Evolutionary conservation across 495 filamentous ascomycete genomes (phyloP).

Genomic region (Tricharina praecox): DNA sequence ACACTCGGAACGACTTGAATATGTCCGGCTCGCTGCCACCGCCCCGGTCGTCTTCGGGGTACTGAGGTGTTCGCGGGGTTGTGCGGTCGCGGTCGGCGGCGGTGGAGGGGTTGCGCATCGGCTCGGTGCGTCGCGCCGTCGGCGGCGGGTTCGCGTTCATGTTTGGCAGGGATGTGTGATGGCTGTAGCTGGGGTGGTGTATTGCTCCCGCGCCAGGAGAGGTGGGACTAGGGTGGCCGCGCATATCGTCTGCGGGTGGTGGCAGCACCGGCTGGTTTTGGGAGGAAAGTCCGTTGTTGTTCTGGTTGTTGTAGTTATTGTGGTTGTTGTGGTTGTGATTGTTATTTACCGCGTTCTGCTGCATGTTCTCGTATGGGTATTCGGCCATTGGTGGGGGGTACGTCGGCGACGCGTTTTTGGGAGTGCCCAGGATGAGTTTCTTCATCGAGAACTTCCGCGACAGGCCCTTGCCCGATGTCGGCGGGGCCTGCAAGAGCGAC

Average conservation of each 20-base stretch:
- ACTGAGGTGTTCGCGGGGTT: conserved; percentile 8
- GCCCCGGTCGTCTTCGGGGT: not conserved
- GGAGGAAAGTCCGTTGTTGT: not conserved
- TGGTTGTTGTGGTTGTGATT: not conserved
- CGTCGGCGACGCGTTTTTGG: conserved; percentile 66
- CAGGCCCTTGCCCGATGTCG: conserved; percentile 32
- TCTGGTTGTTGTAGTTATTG: not conserved
- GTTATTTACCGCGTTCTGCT: conserved; percentile 1
- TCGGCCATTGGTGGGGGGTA: conserved; percentile 35
- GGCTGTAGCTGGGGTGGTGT: conserved; percentile 2
- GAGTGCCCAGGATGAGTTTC: conserved; percentile 68
- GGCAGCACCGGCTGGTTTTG: not conserved
- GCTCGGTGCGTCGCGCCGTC: not conserved
- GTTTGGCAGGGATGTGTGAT: conserved; percentile 4
- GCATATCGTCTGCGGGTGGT: conserved; percentile 22
- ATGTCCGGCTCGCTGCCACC: conserved; percentile 42
- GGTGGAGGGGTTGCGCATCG: conserved; percentile 7
- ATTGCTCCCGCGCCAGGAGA: conserved; percentile 28
- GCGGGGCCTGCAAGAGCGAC: conserved; percentile 16
- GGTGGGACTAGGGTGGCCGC: conserved; percentile 29
- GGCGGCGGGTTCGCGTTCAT: not conserved
- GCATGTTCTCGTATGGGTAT: conserved; percentile 7
- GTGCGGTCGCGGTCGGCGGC: conserved; percentile 5
- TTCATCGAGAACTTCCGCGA: conserved; percentile 81
- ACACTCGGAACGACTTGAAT: conserved; percentile 94